Evolutionary conservation across 805 yeast species (phyloP).

Genomic region (Yamadazyma insecticola): DNA sequence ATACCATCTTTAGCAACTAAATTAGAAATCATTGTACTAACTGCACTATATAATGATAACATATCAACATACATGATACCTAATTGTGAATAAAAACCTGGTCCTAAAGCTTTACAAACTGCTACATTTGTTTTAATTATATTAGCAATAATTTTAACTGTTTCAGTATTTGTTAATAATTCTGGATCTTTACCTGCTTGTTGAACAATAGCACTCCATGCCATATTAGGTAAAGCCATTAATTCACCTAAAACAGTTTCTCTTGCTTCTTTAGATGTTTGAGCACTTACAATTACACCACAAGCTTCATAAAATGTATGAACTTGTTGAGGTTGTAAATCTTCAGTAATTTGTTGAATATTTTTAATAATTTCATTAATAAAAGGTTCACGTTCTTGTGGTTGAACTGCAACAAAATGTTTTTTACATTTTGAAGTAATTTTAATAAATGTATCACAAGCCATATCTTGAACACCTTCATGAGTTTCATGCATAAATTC

Average conservation of each 20-base stretch:
- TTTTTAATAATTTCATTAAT: constrained; percentile 83
- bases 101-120: constrained; percentile 91
- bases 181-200: constrained; percentile 83
- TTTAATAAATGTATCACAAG: constrained; percentile 97
- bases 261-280: constrained; percentile 62
- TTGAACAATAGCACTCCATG: constrained; percentile 87
- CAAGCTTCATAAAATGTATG: constrained; percentile 98
- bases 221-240: constrained; percentile 90
- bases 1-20: constrained; percentile 76
- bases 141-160: constrained; percentile 89
- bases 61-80: constrained; percentile 83
- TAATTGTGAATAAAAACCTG: constrained; percentile 84
- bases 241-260: constrained; percentile 69
- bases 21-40: constrained; percentile 77
- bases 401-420: constrained; percentile 86
- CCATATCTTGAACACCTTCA: constrained; percentile 99
- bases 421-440: constrained; percentile 93
- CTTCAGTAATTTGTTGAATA: constrained; percentile 83
- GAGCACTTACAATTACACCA: constrained; percentile 89
- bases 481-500: constrained; percentile 99
- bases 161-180: constrained; percentile 70
- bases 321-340: constrained; percentile 93
- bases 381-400: constrained; percentile 83
- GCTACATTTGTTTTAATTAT: constrained; percentile 93
- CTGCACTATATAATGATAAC: constrained; percentile 86